Base-by-base conservation (phyloP, 176 grass and related monocot genomes). In the Carex cristatella region DNA sequence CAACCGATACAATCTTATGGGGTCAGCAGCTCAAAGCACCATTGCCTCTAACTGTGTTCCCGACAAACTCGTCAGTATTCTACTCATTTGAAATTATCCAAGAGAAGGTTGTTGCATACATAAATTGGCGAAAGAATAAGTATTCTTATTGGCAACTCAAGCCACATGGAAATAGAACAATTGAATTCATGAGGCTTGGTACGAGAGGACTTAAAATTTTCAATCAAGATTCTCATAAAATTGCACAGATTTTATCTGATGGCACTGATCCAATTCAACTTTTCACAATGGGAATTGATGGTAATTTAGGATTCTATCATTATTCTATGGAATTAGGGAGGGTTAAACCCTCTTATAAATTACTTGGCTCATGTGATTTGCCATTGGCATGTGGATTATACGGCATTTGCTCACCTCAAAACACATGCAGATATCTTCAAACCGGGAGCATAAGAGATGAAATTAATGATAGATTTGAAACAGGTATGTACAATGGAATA, bases 81-180 rank as follows among this genome's bases (percentile, higher is more conserved):
- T 94, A 89, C 85, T 89, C 89, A 66, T 61, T 98, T 14, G 92
- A 90, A 83, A 83, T 94, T 55, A 51, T 88, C 59, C 68, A 54
- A 15, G 83, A 89, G 70, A 89, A 89, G 88, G 19, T 93, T 10
- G 83, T 83, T 9, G 28, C 89, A 60, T 93, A 93, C 69, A 14
- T 92, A 58, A 79, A 94, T 44, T 91, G 86, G 81, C 86, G 64
- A 56, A 48, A 67, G 18, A 19, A 27, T 19, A 87, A 74, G 65
- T 92, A 94, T 63, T 85, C 89, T 18, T 93, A 97, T 87, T 93
- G 94, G 91, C 70, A 93, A 60, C 40, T 91, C 40, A 23, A 49
- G 18, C 86, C 89, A 42, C 51, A 51, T 5, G 31, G 60, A 31
- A 58, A 77, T 10, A 54, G 62, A 61, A 83, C 13, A 6, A 91